phyloP scores from a whole-genome alignment of 2,329 filamentous ascomycete species.

The Aspergillus flavus region DNA sequence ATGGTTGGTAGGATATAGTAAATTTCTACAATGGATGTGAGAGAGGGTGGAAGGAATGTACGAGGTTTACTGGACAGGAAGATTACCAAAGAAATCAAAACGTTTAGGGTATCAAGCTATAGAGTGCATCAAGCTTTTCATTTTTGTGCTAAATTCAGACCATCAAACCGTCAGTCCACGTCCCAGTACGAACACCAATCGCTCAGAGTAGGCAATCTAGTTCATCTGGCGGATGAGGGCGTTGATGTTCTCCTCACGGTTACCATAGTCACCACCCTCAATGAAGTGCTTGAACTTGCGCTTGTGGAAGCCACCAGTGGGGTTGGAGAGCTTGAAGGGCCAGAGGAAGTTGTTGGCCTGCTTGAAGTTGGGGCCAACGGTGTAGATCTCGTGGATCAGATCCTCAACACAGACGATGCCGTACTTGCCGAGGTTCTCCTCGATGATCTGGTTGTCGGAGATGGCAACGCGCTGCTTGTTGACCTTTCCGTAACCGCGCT shows the following conservation, averaged over 20 bases:
- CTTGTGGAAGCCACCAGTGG: constrained; percentile 90
- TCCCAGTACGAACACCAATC: constrained; percentile 26
- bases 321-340: constrained; percentile 99
- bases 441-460: constrained; percentile 96
- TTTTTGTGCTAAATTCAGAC: constrained; percentile 32
- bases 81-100: background rate
- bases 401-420: constrained; percentile 99
- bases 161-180: constrained; percentile 29
- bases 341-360: constrained; percentile 99
- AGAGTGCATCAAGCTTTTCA: constrained; percentile 41
- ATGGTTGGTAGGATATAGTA: no score
- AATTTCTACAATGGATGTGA: no score
- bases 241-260: constrained; percentile 99
- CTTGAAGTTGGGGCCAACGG: constrained; percentile 99
- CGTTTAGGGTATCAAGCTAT: constrained; percentile 15
- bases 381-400: constrained; percentile 98
- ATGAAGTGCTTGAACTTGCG: constrained; percentile 99
- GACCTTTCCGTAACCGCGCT: constrained; percentile 98
- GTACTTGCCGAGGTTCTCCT: constrained; percentile 95
- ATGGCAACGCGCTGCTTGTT: constrained; percentile 96
- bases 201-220: constrained; percentile 54
- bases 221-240: constrained; percentile 97
- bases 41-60: background rate
- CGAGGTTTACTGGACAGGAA: background rate
- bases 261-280: constrained; percentile 96